Evolutionary conservation across 2,329 filamentous ascomycete species (phyloP).

Genomic region (Neofusicoccum cordaticola): DNA sequence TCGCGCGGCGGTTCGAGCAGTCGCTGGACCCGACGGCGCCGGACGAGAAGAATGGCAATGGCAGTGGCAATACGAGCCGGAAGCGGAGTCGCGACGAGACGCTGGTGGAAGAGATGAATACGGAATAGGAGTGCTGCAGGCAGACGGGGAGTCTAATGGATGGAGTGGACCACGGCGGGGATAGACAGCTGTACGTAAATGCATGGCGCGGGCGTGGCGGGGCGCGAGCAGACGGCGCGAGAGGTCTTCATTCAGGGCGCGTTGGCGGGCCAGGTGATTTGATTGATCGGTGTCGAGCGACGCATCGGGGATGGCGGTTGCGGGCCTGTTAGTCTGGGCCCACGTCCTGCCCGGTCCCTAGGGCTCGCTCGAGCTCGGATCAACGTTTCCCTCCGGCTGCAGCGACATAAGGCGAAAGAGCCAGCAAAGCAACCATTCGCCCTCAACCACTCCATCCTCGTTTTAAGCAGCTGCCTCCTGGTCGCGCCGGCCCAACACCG

Average conservation of each 20-base stretch:
- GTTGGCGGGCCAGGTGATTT: no score
- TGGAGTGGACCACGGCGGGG: neutral
- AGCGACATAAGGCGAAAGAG: constrained; percentile 10
- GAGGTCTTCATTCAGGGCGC: no score
- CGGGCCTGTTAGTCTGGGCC: neutral
- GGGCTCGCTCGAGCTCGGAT: constrained; percentile 16
- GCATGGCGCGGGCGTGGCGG: neutral
- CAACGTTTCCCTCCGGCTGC: neutral
- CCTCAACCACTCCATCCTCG: constrained; percentile 1
- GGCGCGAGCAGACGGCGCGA: neutral
- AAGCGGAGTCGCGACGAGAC: constrained; percentile 10
- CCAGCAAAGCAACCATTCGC: constrained; percentile 16
- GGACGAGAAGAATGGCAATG: neutral
- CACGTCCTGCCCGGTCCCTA: neutral
- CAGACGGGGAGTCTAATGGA: neutral
- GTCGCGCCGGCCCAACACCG: neutral
- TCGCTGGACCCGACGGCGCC: neutral
- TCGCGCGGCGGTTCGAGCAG: constrained; percentile 33
- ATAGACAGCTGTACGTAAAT: neutral
- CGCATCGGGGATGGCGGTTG: neutral
- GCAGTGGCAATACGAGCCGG: neutral
- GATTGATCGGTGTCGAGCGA: neutral
- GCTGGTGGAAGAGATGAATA: constrained; percentile 8
- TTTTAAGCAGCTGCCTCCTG: neutral
- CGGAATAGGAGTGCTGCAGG: neutral